Evolutionary conservation across 2,329 filamentous ascomycete species (phyloP), one percentile per base, ranked within the genome.

Genomic region (Cordyceps javanica): DNA sequence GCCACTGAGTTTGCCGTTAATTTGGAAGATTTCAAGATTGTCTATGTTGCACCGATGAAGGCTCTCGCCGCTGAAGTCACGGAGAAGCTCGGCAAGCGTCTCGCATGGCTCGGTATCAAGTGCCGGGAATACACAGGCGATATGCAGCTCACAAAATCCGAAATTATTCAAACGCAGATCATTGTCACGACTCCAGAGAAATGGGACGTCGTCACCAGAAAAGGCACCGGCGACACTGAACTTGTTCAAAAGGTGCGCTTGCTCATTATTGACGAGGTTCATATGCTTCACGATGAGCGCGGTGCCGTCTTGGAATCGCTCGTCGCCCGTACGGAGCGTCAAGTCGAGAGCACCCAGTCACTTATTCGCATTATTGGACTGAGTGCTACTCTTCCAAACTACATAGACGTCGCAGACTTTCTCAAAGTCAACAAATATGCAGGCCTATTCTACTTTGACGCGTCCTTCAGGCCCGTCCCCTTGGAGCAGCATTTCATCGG

Each of bases 31-130:
- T 97, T 97, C 81, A 97, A 99, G 73, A 93, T 99, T 65, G 91
- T 99, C 58, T 99, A 99, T 65, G 94, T 99, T 41, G 94, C 95
- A 1, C 95, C 94, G 0, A 99, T 99, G 95, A 99, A 99, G 72
- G 95, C 94, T 0, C 78, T 99, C 19, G 95, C 95, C 5, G 94
- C 95, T 8, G 94, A 99, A 73, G 89, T 99, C 41, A 97, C 94
- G 0, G 90, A 92, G 36, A 99, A 99, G 74, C 79, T 99, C 3
- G 89, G 91, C 48, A 96, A 91, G 70, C 86, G 93, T 26, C 82
- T 99, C 4, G 88, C 90, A 2, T 99, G 95, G 95, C 82, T 99
- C 6, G 93, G 92, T 8, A 85, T 99, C 65, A 86, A 90, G 69
- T 93, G 91, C 63, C 88, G 94, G 61, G 94, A 99, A 73, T 86